These are phyloP conservation scores for Erodium texanum DNA, from an alignment of 441 rosid genomes.

Conservation along the genomic window DNA sequence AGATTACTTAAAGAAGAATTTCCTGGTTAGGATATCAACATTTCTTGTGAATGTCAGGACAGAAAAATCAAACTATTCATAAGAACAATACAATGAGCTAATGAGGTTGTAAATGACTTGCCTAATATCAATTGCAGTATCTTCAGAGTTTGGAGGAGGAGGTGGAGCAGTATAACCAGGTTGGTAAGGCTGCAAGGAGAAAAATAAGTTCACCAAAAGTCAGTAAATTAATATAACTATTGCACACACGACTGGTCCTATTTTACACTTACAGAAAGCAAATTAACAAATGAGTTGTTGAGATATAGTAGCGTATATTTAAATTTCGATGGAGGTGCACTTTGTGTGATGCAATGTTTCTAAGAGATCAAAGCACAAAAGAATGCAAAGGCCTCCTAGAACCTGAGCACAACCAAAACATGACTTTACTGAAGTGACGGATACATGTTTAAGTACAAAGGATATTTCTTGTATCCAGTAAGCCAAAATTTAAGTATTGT, in stretches of 20 bases:
- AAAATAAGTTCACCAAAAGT: constrained; percentile 8
- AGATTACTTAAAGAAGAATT: background rate
- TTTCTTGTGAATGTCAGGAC: background rate
- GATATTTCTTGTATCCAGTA: background rate
- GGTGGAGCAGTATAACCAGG: constrained; percentile 64
- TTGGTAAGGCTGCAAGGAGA: constrained; percentile 46
- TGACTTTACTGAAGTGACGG: background rate
- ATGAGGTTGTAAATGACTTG: constrained; percentile 19
- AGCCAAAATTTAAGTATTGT: background rate
- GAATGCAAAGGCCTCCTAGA: background rate
- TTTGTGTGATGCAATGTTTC: background rate
- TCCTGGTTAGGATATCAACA: background rate
- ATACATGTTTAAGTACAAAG: too few relatives aligned
- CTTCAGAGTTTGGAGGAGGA: constrained; percentile 33
- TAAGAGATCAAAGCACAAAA: background rate
- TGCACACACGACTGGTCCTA: background rate
- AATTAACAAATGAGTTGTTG: background rate
- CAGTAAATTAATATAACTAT: constrained; percentile 10
- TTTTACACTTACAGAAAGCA: background rate
- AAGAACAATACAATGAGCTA: too few relatives aligned
- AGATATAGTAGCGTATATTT: background rate
- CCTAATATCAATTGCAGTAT: constrained; percentile 54
- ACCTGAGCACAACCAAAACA: background rate
- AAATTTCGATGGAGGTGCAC: background rate
- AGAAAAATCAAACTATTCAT: background rate